Conservation (phyloP, 495 filamentous ascomycete species). For the Annulohypoxylon moriforme region DNA sequence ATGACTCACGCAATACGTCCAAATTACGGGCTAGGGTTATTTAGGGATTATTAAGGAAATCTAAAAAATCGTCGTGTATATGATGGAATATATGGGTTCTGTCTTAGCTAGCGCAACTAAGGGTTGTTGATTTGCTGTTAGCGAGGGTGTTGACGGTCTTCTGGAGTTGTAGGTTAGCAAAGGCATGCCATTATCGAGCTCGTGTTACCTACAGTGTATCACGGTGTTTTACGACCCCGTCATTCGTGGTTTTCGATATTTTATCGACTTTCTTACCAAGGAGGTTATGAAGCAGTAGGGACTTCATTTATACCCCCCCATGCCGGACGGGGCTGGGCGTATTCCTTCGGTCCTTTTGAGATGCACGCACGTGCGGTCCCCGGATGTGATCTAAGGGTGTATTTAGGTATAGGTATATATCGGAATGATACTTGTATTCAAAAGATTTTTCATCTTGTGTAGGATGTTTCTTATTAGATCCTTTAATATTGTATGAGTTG, state of each 20-base stretch:
- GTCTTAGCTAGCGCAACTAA: not conserved
- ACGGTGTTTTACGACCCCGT: not conserved
- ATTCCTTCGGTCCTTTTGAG: not conserved
- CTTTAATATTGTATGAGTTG: not conserved
- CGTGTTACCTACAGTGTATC: not conserved
- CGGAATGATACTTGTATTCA: conserved; percentile 1
- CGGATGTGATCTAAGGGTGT: not conserved
- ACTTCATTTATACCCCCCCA: not conserved
- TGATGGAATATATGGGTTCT: not conserved
- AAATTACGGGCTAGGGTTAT: not conserved
- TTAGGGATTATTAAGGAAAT: not conserved
- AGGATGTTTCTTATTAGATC: not conserved
- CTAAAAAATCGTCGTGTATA: not conserved
- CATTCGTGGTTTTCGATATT: not conserved
- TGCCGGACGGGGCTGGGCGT: not conserved
- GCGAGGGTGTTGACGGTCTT: conserved; percentile 11
- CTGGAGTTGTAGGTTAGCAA: conserved; percentile 14
- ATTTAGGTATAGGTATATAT: conserved; percentile 6
- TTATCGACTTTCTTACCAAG: not conserved
- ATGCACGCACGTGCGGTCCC: not conserved
- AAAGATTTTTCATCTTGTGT: too few species aligned
- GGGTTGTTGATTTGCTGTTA: not conserved
- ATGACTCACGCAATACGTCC: not conserved
- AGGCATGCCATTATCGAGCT: conserved; percentile 6
- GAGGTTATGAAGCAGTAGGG: not conserved